Percentiles rank a stretch among this genome's conserved stretches.
Conservation (phyloP, 2,329 filamentous ascomycete species). For the Boeremia exigua region DNA sequence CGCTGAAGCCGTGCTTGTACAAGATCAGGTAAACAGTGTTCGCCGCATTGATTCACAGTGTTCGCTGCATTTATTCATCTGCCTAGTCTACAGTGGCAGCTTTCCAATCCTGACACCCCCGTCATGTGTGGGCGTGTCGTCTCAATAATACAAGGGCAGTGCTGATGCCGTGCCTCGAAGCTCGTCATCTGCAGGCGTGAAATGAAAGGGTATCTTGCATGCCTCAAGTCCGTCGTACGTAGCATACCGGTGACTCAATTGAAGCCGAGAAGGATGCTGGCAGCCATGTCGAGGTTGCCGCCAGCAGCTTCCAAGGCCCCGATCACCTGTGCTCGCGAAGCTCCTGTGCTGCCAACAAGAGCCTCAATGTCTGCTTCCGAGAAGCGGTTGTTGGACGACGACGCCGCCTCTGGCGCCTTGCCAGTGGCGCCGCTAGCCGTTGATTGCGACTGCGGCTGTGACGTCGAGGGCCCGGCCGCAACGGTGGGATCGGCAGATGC, state of each 20-base stretch:
- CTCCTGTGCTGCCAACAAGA: conserved; percentile 74
- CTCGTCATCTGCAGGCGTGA: neutral
- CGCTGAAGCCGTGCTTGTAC: conserved; percentile 95
- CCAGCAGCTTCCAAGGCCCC: conserved; percentile 81
- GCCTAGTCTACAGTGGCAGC: conserved; percentile 2
- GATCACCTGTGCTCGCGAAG: conserved; percentile 76
- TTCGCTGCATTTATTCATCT: neutral
- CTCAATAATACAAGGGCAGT: conserved; percentile 14
- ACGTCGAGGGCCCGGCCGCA: conserved; percentile 18
- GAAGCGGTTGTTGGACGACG: conserved; percentile 42
- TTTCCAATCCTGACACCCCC: neutral
- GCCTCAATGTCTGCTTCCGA: conserved; percentile 74
- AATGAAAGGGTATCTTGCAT: conserved; percentile 11
- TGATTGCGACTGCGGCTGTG: conserved; percentile 4
- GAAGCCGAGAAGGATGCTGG: conserved; percentile 70
- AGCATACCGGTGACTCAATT: neutral
- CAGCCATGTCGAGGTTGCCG: conserved; percentile 89
- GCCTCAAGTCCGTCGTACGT: neutral
- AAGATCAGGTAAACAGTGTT: conserved; percentile 76
- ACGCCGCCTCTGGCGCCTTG: conserved; percentile 22
- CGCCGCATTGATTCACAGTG: too few relatives aligned
- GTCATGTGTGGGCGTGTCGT: neutral
- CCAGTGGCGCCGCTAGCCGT: conserved; percentile 22
- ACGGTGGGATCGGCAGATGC: conserved; percentile 37
- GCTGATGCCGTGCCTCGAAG: conserved; percentile 1